phyloP scores from a whole-genome alignment of 345 rosid genomes.

The Cardamine resedifolia region DNA sequence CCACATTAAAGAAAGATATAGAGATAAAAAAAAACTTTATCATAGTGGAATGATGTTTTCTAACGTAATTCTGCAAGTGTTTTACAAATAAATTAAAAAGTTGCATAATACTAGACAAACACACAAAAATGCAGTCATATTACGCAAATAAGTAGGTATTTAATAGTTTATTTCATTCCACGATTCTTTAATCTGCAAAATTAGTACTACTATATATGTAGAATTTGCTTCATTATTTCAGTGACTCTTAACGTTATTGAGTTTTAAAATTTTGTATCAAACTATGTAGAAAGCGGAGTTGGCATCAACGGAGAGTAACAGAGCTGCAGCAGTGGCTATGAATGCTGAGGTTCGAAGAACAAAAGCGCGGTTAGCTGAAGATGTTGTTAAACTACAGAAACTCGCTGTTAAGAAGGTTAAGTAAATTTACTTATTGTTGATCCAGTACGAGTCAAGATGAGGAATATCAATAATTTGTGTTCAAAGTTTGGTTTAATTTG shows the following conservation, averaged over 20 bases:
- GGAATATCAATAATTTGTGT: background rate
- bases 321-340: conserved; percentile 68
- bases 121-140: too few species aligned
- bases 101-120: too few species aligned
- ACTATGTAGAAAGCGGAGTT: conserved; percentile 59
- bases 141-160: background rate
- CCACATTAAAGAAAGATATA: background rate
- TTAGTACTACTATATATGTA: background rate
- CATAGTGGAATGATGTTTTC: background rate
- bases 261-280: background rate
- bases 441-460: background rate
- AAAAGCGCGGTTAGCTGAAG: conserved; percentile 68
- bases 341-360: conserved; percentile 78
- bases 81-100: too few species aligned
- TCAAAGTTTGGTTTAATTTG: background rate
- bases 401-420: conserved; percentile 65
- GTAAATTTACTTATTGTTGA: background rate
- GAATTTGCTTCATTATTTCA: background rate
- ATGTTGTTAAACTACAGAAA: conserved; percentile 65
- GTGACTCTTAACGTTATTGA: background rate
- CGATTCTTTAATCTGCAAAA: background rate
- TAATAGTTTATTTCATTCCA: background rate
- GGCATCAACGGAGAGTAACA: conserved; percentile 55
- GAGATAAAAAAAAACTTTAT: too few species aligned
- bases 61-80: too few species aligned